phyloP scores from a whole-genome alignment of 495 filamentous ascomycete species.

The Chaetomium tenue region DNA sequence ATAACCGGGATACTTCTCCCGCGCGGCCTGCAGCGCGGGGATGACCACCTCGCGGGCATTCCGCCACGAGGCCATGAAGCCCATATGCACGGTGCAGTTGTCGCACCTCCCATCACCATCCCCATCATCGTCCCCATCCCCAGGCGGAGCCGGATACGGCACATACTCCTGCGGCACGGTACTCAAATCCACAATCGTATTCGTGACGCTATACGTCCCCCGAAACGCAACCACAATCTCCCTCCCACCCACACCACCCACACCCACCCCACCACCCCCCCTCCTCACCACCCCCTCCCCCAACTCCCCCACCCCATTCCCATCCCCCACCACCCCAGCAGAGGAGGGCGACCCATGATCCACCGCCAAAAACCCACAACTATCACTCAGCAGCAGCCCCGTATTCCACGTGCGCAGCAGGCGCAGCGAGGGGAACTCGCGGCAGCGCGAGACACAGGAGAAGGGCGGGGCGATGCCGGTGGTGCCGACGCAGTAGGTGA shows the following conservation, averaged over 20 bases:
- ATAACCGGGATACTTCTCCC: slow-evolving; percentile 64
- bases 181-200: slow-evolving; percentile 84
- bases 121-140: slow-evolving; percentile 23
- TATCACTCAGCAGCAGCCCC: slow-evolving; percentile 80
- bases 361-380: slow-evolving; percentile 89
- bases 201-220: slow-evolving; percentile 89
- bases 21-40: slow-evolving; percentile 54
- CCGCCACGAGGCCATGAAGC: slow-evolving; percentile 82
- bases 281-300: slow-evolving; percentile 29
- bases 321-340: too few species aligned
- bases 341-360: slow-evolving; percentile 60
- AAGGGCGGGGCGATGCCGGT: slow-evolving; percentile 78
- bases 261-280: slow-evolving; percentile 10
- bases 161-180: slow-evolving; percentile 86
- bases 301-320: too few species aligned
- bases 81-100: slow-evolving; percentile 88
- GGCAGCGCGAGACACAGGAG: slow-evolving; percentile 76
- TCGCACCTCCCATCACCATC: slow-evolving; percentile 50
- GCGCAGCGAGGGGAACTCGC: slow-evolving; percentile 74
- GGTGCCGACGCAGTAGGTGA: slow-evolving; percentile 90
- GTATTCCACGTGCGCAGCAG: slow-evolving; percentile 88
- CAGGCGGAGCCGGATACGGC: slow-evolving; percentile 64
- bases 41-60: slow-evolving; percentile 65
- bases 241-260: background rate
- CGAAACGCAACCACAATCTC: slow-evolving; percentile 87